Base-by-base conservation (phyloP, 768 basidiomycete genomes). In the Cyathus striatus region DNA sequence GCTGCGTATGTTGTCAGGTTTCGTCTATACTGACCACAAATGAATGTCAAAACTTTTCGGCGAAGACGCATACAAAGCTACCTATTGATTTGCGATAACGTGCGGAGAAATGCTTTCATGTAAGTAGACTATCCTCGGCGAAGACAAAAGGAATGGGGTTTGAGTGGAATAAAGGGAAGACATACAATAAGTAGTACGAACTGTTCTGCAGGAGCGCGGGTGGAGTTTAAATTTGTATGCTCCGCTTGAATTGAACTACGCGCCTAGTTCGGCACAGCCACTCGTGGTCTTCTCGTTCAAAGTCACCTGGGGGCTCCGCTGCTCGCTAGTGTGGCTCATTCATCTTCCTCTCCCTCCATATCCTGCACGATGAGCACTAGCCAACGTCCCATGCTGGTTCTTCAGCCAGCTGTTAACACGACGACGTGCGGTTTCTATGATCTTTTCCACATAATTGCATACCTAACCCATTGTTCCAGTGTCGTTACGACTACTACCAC, bases 401-500 rank as follows among this genome's bases (percentile, higher is more conserved):
- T 91, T 27, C 81, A 83, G 53, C 89, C 89, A 27, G 87, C 89
- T 17, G 82, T 90, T 43, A 89, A 83, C 54, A 90, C 88, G 3
- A 91, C 87, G 25, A 89, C 79, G 89, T 90, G 67, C 37, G 81
- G 37, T 47, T 22, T 41, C 46, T 3, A 23, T 21, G 9, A 20
- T 39, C 22, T 6, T n/a, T n/a, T n/a, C n/a, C n/a, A n/a, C n/a
- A n/a, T n/a, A 21, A 17, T 40, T 39, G 39, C 3, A 33, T 38
- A 43, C 43, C 44, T 46, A 44, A 55, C 58, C 42, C 58, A 48
- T 53, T 51, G 46, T 46, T 49, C 32, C 51, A 92, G 90, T 42
- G 87, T 92, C 54, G 84, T 89, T 53, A 92, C 90, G 38, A 91
- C 86, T n/a, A 92, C 90, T 1, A 90, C 87, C 0, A 92, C 90